phyloP scores from a whole-genome alignment of 2,329 filamentous ascomycete genomes.

The Calonectria henricotiae region DNA sequence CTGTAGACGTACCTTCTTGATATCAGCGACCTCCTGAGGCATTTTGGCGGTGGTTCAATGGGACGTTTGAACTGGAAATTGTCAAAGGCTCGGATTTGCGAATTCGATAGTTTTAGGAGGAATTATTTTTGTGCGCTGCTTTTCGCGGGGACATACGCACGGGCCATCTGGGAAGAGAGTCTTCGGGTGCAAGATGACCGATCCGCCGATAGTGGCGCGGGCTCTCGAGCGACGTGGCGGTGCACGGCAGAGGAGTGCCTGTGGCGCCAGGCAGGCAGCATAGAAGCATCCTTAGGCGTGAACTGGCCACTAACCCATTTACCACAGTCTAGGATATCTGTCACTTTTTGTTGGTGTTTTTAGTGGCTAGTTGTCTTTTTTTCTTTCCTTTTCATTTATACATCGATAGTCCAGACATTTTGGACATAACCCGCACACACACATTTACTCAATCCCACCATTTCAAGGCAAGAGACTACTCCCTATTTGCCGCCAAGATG shows the following conservation, averaged over 20 bases:
- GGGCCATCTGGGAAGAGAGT: conserved; percentile 43
- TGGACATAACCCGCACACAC: no score
- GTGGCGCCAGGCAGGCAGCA: conserved; percentile 31
- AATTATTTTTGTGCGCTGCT: conserved; percentile 57
- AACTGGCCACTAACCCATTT: conserved; percentile 50
- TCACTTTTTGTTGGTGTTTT: conserved; percentile 8
- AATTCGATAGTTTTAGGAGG: conserved; percentile 53
- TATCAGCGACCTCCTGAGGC: conserved; percentile 98
- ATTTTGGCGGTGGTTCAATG: conserved; percentile 79
- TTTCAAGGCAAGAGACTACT: background rate
- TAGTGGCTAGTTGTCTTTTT: background rate
- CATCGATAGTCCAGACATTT: background rate
- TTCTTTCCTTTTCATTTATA: background rate
- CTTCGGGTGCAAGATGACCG: conserved; percentile 46
- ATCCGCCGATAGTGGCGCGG: conserved; percentile 47
- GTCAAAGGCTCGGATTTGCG: conserved; percentile 50
- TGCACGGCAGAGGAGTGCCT: background rate
- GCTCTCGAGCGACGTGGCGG: conserved; percentile 24
- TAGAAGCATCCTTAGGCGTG: conserved; percentile 27
- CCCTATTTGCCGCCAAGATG: conserved; percentile 34
- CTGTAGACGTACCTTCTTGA: conserved; percentile 80
- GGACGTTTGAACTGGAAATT: conserved; percentile 52
- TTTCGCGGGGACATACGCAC: conserved; percentile 53
- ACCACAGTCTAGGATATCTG: conserved; percentile 15
- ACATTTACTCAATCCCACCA: background rate